Base-by-base conservation (phyloP, 257 asterid genomes). In the Salvia rosmarinus region DNA sequence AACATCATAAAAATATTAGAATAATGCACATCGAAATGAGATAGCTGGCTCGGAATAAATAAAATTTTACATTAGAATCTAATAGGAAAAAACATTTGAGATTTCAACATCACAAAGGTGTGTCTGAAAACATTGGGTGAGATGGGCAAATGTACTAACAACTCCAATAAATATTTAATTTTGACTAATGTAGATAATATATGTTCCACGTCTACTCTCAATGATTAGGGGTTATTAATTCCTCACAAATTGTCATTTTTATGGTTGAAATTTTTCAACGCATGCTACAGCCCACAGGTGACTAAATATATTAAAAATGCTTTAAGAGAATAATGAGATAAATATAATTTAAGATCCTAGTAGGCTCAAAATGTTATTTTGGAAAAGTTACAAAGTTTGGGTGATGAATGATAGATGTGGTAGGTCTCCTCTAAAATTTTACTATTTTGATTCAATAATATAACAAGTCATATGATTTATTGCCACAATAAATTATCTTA, bases 131-230 rank as follows among this genome's bases (percentile, higher is more conserved):
- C 67, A 40, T 20, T 40, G 37, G 11, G 66, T 34, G 66, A 21
- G 10, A 60, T 56, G 30, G n/a, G 59, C 50, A 74, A 34, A 46
- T 32, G 43, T 54, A 42, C 54, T n/a, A n/a, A n/a, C n/a, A n/a
- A n/a, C n/a, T n/a, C n/a, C n/a, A n/a, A 54, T 3, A 20, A 9
- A 54, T 70, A 56, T 54, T 42, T 19, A 10, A 28, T 44, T 50
- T 62, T 20, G 44, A 52, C 56, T 34, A n/a, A 44, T 56, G 57
- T n/a, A 44, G 39, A 40, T 65, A 71, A 51, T 37, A 57, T n/a
- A n/a, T n/a, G n/a, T 65, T 65, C 66, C 78, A 71, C 77, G 78
- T 71, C 51, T 39, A 66, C 78, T 25, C 42, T 64, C 74, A 77
- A 77, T 77, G 60, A 72, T 77, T 64, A n/a, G 28, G 20, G 73